phyloP scores from a whole-genome alignment of 75 land plant species.

The Adiantum capillusveneris region DNA sequence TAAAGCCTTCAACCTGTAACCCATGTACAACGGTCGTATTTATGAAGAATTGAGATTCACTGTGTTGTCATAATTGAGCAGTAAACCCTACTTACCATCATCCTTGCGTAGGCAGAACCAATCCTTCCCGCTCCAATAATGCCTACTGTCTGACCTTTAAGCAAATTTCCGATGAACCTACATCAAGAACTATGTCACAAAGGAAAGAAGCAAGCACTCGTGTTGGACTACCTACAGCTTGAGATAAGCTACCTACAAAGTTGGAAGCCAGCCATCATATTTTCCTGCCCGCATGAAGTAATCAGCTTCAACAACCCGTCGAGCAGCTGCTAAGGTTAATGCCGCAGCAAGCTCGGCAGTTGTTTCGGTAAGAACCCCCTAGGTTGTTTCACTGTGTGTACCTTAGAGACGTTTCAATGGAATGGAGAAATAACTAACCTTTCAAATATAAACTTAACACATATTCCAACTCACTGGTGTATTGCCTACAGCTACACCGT shows the following conservation, averaged over 20 bases:
- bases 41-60: too few species aligned
- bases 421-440: neutral
- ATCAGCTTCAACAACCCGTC: constrained; percentile 95
- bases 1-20: constrained; percentile 87
- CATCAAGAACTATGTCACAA: neutral
- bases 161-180: constrained; percentile 91
- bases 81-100: constrained; percentile 59
- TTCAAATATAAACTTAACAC: neutral
- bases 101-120: constrained; percentile 97
- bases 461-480: constrained; percentile 51
- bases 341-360: constrained; percentile 96
- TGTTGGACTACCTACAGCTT: neutral
- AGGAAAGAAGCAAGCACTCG: neutral
- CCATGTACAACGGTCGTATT: too few species aligned
- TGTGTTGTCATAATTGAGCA: too few species aligned
- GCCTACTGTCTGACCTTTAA: constrained; percentile 96
- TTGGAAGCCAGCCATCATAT: constrained; percentile 97
- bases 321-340: constrained; percentile 80
- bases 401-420: neutral
- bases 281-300: constrained; percentile 94
- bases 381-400: constrained; percentile 4
- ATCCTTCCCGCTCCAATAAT: constrained; percentile 98
- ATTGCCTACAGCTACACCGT: constrained; percentile 91
- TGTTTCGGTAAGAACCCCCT: constrained; percentile 98
- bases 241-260: constrained; percentile 42